A percentile compares a stretch with the other conserved stretches of the same genome.
These are phyloP conservation scores for Fusarium nisikadoi DNA, from an alignment of 2,329 filamentous ascomycete genomes.

Conservation along the genomic window DNA sequence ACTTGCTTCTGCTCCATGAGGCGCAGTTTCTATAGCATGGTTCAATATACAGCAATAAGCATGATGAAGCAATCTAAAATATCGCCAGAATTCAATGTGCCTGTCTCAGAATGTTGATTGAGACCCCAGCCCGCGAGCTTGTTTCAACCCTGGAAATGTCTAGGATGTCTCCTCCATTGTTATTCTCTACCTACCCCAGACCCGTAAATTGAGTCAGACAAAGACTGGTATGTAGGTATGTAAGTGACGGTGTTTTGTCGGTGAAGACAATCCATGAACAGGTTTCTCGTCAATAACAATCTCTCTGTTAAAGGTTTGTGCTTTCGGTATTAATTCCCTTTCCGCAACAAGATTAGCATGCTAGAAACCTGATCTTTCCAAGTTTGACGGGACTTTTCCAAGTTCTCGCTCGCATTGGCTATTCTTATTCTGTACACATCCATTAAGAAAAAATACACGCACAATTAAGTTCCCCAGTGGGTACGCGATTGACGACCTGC, in stretches of 20 bases:
- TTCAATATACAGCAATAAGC: not conserved
- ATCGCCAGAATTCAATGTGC: conserved; percentile 1
- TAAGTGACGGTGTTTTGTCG: conserved; percentile 30
- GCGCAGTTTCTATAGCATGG: not conserved
- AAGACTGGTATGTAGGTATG: conserved; percentile 36
- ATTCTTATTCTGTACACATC: conserved; percentile 28
- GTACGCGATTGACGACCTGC: conserved; percentile 33
- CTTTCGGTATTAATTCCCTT: not conserved
- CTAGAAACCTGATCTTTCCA: conserved; percentile 23
- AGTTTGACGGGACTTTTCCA: conserved; percentile 15
- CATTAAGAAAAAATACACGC: conserved; percentile 16
- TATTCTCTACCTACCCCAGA: conserved; percentile 41
- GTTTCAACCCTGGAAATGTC: conserved; percentile 32
- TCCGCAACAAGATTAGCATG: not conserved
- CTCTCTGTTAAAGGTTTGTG: not conserved
- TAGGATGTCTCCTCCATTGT: conserved; percentile 18
- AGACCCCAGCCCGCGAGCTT: conserved; percentile 34
- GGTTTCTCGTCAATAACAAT: not conserved
- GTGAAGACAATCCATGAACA: conserved; percentile 20
- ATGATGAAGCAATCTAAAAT: conserved; percentile 20
- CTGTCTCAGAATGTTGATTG: conserved; percentile 6
- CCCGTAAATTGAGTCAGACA: conserved; percentile 35
- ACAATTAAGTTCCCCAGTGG: conserved; percentile 23
- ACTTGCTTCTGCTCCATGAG: not conserved
- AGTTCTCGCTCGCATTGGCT: conserved; percentile 8